Base-by-base conservation (phyloP, 2,329 filamentous ascomycete species). In the Chrysosphaeria jannelii region DNA sequence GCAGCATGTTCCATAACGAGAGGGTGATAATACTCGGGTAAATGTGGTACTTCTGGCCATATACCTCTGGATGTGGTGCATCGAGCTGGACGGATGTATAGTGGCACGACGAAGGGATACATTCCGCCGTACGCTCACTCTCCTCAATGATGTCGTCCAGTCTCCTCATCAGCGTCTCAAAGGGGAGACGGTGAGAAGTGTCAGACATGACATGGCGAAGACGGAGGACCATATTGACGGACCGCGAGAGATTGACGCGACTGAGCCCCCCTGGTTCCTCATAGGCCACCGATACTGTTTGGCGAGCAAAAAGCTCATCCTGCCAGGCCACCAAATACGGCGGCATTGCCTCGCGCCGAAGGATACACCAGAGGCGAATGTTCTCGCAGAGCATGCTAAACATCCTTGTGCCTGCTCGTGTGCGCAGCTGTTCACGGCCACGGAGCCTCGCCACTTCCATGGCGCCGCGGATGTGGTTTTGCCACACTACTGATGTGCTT, bases 361-460 rank as follows among this genome's bases (percentile, higher is more conserved):
- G 52, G 13, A 57, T 44, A 33, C 53, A 57, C 31, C 46, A 51
- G 29, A 58, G 48, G 27, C 57, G 40, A 16, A 55, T 44, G 25
- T 46, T 49, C 25, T 57, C 46, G 15, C 44, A 51, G 14, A 58
- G 42, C 46, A 57, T 54, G 26, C 51, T 41, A 32, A 60, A 59
- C 49, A 60, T 52, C 25, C 48, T 42, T 18, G 45, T 39, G 4
- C 54, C 53, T 3, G 46, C 46, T 20, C 37, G 37, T 8, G 46
- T 50, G 19, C 34, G 36, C 30, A 59, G 50, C 28, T 56, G 53
- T 3, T 38, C 39, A 7, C 39, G 33, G 10, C 55, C 56, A 23
- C 56, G 47, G 30, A 58, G 41, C 24, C 42, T 45, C 6, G 54
- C 48, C 12, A 61, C 40, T 4, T 47, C 45, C 3, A 49, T 48